phyloP scores from a whole-genome alignment of 805 yeast genomes.

The Wickerhamiella slavikovae region DNA sequence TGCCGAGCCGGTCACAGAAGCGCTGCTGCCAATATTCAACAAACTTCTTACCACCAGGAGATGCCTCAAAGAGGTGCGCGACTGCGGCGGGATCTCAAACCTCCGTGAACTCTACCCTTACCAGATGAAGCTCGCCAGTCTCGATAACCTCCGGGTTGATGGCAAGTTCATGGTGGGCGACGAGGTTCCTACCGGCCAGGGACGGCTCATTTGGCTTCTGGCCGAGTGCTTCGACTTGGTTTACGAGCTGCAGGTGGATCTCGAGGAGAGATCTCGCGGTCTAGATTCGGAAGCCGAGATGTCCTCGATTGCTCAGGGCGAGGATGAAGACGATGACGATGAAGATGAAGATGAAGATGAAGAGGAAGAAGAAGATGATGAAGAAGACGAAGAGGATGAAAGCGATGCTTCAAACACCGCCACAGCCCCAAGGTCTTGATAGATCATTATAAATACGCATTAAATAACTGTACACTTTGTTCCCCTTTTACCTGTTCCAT shows the following conservation, averaged over 20 bases:
- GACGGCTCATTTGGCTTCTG: constrained; percentile 70
- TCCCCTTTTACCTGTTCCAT: no score
- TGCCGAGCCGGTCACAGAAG: constrained; percentile 88
- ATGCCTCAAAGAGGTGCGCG: constrained; percentile 71
- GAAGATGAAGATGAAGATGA: no score
- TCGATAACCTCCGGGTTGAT: constrained; percentile 70
- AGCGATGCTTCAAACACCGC: no score
- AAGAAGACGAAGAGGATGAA: no score
- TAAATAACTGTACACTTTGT: no score
- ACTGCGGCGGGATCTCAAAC: constrained; percentile 79
- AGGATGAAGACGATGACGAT: no score
- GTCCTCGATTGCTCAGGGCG: no score
- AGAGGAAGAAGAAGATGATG: no score
- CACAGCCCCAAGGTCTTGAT: no score
- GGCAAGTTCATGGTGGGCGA: constrained; percentile 82
- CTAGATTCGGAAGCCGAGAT: no score
- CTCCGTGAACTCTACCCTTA: constrained; percentile 86
- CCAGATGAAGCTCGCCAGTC: constrained; percentile 78
- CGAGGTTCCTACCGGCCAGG: constrained; percentile 95
- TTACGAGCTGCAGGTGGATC: constrained; percentile 53
- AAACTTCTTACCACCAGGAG: constrained; percentile 81
- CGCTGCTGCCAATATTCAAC: constrained; percentile 81
- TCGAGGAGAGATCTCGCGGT: constrained; percentile 10
- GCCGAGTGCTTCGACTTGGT: constrained; percentile 90
- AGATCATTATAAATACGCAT: no score